A percentile compares a stretch with the other conserved stretches of the same genome.
Conservation (phyloP, 2,329 filamentous ascomycete genomes). For the Aspergillus fijiensis region DNA sequence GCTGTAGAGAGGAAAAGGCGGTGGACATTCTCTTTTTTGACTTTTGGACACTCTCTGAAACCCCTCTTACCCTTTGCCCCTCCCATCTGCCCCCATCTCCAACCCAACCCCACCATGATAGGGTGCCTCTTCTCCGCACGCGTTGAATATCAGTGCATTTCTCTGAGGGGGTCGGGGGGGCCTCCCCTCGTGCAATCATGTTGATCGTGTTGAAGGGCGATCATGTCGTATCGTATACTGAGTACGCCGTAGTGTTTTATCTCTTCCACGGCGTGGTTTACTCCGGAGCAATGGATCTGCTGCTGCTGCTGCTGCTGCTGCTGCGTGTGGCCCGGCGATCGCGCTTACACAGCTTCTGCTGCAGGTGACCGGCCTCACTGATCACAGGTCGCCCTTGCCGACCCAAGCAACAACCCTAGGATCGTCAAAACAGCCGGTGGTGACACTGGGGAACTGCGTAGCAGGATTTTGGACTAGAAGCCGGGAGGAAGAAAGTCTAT, state of each 20-base stretch:
- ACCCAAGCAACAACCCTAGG: not conserved
- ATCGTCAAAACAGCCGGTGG: not conserved
- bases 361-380: not conserved
- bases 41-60: not conserved
- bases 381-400: not conserved
- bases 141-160: not conserved
- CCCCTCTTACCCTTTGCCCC: not conserved
- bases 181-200: not conserved
- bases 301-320: not conserved
- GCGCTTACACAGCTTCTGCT: not conserved
- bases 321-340: not conserved
- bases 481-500: not conserved
- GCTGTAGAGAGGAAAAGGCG: not conserved
- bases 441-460: not conserved
- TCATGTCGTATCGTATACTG: not conserved
- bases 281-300: not conserved
- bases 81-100: not conserved
- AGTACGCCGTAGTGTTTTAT: not conserved
- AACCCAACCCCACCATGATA: not conserved
- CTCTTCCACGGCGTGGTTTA: not conserved
- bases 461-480: not conserved
- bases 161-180: not conserved
- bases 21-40: not conserved
- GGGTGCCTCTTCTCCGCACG: not conserved
- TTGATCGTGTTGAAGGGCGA: not conserved